Evolutionary conservation across 2,329 filamentous ascomycete genomes (phyloP).

Genomic region (Ampelomyces quisqualis): DNA sequence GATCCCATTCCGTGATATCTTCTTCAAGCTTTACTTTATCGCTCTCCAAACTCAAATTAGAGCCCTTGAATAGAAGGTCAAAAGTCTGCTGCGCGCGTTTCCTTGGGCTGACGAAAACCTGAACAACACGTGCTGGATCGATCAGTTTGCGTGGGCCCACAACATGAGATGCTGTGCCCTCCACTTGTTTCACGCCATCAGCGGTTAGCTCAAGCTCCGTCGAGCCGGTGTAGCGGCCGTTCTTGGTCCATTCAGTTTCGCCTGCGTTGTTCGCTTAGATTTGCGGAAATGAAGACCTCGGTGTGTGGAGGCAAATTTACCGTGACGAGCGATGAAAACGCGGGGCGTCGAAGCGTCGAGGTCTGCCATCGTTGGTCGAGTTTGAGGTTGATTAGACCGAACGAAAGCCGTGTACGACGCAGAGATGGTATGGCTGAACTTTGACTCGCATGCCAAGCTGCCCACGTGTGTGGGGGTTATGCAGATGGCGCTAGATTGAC

Average conservation of each 20-base stretch:
- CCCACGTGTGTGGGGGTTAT: constrained; percentile 1
- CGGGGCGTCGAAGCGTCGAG: constrained; percentile 25
- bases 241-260: constrained; percentile 53
- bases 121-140: constrained; percentile 51
- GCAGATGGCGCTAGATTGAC: no score
- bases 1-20: constrained; percentile 82
- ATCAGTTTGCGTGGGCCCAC: constrained; percentile 55
- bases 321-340: constrained; percentile 24
- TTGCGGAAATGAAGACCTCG: not conserved
- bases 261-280: constrained; percentile 25
- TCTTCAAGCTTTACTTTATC: constrained; percentile 64
- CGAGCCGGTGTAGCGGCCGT: constrained; percentile 48
- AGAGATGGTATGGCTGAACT: not conserved
- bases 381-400: no score
- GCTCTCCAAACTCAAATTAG: not conserved
- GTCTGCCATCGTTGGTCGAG: constrained; percentile 18
- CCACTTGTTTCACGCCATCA: constrained; percentile 44
- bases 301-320: constrained; percentile 6
- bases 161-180: constrained; percentile 44
- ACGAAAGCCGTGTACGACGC: no score
- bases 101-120: constrained; percentile 55
- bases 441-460: not conserved
- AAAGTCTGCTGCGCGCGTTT: constrained; percentile 53
- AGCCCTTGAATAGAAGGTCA: constrained; percentile 44
- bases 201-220: constrained; percentile 58